These are phyloP conservation scores for Saccharomyces paradoxus DNA, from an alignment of 805 yeast genomes.

Conservation along the genomic window DNA sequence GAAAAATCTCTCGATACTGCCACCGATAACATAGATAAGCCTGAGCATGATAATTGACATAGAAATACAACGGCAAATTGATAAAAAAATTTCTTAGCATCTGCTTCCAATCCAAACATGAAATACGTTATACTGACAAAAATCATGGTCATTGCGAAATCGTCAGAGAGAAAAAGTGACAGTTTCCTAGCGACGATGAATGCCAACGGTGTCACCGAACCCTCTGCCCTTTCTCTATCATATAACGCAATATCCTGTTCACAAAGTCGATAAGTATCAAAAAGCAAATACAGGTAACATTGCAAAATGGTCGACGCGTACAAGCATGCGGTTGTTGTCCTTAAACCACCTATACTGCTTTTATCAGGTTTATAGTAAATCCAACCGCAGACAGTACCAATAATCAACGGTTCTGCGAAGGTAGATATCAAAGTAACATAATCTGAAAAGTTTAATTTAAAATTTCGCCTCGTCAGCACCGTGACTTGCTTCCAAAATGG, in stretches of 20 bases:
- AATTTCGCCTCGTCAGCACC: constrained; percentile 39
- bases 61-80: constrained; percentile 55
- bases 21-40: constrained; percentile 32
- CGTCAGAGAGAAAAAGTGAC: constrained; percentile 61
- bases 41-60: constrained; percentile 37
- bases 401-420: constrained; percentile 39
- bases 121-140: constrained; percentile 60
- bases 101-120: constrained; percentile 62
- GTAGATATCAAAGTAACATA: constrained; percentile 39
- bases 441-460: constrained; percentile 43
- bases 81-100: constrained; percentile 46
- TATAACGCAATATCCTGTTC: constrained; percentile 45
- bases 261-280: constrained; percentile 53
- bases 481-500: constrained; percentile 37
- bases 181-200: constrained; percentile 58
- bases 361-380: constrained; percentile 52
- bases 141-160: constrained; percentile 50
- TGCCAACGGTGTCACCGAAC: constrained; percentile 57
- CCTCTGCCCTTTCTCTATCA: constrained; percentile 65
- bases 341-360: constrained; percentile 43
- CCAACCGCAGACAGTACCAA: constrained; percentile 69
- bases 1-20: constrained; percentile 55
- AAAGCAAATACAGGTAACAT: constrained; percentile 47
- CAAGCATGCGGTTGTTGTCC: constrained; percentile 47
- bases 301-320: constrained; percentile 48